A percentile compares a stretch with the other conserved stretches of the same genome.
These are phyloP conservation scores for Diaporthe caulivora DNA, from an alignment of 2,329 filamentous ascomycete genomes.

Conservation along the genomic window DNA sequence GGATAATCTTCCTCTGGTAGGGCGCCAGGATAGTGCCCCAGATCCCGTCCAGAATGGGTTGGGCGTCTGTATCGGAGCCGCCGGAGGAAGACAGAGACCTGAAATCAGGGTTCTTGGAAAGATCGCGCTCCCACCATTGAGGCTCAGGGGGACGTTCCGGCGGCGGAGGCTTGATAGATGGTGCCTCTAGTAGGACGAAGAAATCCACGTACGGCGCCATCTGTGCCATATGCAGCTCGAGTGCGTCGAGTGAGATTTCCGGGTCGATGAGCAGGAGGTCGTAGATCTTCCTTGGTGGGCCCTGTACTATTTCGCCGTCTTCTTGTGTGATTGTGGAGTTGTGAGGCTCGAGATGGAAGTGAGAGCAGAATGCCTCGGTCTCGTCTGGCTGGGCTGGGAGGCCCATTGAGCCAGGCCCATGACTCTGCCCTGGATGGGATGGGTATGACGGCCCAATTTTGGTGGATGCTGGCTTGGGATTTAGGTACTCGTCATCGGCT, in stretches of 20 bases:
- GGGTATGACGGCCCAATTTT: background rate
- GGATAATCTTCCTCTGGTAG: slow-evolving; percentile 56
- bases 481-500: background rate
- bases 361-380: slow-evolving; percentile 29
- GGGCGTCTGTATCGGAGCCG: slow-evolving; percentile 53
- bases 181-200: slow-evolving; percentile 57
- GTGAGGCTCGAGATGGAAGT: slow-evolving; percentile 31
- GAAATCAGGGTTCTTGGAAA: background rate
- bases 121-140: slow-evolving; percentile 28
- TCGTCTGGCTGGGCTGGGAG: slow-evolving; percentile 1
- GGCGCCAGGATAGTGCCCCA: slow-evolving; percentile 49
- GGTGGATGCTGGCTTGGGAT: background rate
- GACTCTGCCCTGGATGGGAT: background rate
- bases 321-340: slow-evolving; percentile 9
- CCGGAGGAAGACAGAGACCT: slow-evolving; percentile 39
- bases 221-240: slow-evolving; percentile 40
- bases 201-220: slow-evolving; percentile 55
- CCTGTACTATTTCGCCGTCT: slow-evolving; percentile 51
- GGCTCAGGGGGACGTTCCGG: slow-evolving; percentile 7
- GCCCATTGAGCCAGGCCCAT: background rate
- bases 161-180: slow-evolving; percentile 13
- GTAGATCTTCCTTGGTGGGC: slow-evolving; percentile 39
- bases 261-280: slow-evolving; percentile 42
- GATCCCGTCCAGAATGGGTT: slow-evolving; percentile 51
- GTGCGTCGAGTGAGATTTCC: slow-evolving; percentile 38